Base-by-base conservation (phyloP, 768 basidiomycete genomes). In the Auricularia cornea region DNA sequence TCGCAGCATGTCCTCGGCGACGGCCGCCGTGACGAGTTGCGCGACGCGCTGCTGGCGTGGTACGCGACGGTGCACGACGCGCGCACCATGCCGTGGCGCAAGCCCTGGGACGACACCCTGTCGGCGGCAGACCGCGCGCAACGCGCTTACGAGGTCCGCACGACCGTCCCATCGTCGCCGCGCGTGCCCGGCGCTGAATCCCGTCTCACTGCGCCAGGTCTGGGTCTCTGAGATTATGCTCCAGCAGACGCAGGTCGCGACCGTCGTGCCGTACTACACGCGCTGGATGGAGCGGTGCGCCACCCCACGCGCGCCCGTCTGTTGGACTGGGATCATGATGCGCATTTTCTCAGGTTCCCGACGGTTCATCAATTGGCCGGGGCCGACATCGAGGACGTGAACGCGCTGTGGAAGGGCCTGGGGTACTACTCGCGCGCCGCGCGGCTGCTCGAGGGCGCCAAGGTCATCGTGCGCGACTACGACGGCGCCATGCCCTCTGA, bases 221-320 rank as follows among this genome's bases (percentile, higher is more conserved):
- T 92, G 91, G 90, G 81, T 94, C 28, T 91, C 88, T 16, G 93
- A 98, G 76, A 87, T 97, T 63, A 97, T 97, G 95, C 80, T 95
- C 2, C 95, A 98, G 73, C 95, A 98, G 74, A 98, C 95, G 0
- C 94, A 96, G 72, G 94, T 97, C 35, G 81, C 76, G 3, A 94
- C 93, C 1, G 94, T 96, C n/a, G 93, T 95, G 68, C 90, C 90
- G 1, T 98, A 97, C 74, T 98, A 92, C 73, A 86, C 84, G 60
- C 81, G 82, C 28, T 98, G 94, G 94, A 91, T 95, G 81, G 77
- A 79, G 67, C 87, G 80, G 90, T 91, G 66, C 64, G 83, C 35
- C 35, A 38, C 76, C 20, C 48, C 26, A 33, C 26, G n/a, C n/a
- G 44, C 31, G 41, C 44, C 6, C 63, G 20, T 65, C 32, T 40